A percentile compares a stretch with the other conserved stretches of the same genome.
These are phyloP conservation scores for Tricholoma hemisulphureum DNA, from an alignment of 768 basidiomycete species.

Conservation along the genomic window DNA sequence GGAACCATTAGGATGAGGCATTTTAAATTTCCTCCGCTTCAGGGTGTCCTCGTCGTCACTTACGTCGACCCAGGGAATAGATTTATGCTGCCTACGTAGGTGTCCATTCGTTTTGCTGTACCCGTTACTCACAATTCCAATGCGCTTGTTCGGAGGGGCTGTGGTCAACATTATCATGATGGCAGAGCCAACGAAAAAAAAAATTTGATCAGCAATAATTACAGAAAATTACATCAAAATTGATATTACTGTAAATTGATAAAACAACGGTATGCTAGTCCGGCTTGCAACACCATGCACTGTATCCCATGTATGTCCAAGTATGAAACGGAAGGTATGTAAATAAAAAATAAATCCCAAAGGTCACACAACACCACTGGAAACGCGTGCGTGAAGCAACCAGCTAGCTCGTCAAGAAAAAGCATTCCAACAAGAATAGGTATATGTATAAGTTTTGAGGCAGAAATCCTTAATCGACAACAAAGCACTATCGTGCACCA, in stretches of 20 bases:
- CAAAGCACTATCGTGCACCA: neutral
- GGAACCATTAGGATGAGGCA: constrained; percentile 27
- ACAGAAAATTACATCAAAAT: neutral
- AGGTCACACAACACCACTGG: neutral
- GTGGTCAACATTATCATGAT: neutral
- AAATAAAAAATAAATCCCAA: constrained; percentile 3
- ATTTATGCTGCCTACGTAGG: constrained; percentile 25
- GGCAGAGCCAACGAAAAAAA: neutral
- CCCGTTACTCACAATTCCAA: constrained; percentile 10
- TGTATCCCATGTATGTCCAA: constrained; percentile 5
- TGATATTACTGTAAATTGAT: neutral
- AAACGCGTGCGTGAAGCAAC: constrained; percentile 7
- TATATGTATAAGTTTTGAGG: constrained; percentile 13
- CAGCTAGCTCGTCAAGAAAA: constrained; percentile 4
- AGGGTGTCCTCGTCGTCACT: constrained; percentile 40
- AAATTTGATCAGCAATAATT: neutral
- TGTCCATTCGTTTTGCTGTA: constrained; percentile 19
- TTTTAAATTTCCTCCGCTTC: constrained; percentile 26
- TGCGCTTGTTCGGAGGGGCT: constrained; percentile 8
- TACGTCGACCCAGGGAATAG: constrained; percentile 40
- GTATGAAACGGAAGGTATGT: neutral
- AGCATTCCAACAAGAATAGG: constrained; percentile 5
- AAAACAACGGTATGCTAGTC: constrained; percentile 14
- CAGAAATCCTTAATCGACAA: neutral
- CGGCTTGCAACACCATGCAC: constrained; percentile 15